Percentiles rank a stretch among this genome's conserved stretches.
These are phyloP conservation scores for Solanum peruvianum DNA, from an alignment of 257 asterid genomes.

Conservation along the genomic window DNA sequence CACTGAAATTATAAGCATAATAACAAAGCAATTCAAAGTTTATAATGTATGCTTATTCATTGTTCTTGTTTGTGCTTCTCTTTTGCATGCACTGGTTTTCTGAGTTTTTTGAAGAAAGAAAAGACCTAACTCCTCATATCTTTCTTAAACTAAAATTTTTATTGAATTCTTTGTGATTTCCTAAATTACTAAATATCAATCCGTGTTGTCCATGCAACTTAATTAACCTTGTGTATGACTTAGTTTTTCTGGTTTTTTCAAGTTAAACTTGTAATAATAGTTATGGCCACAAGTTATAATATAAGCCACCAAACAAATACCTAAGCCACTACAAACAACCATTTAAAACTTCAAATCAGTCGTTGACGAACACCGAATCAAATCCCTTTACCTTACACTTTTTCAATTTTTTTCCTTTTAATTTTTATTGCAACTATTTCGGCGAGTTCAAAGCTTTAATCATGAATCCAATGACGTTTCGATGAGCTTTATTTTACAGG, in stretches of 20 bases:
- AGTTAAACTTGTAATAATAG: not conserved
- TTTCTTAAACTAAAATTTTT: not conserved
- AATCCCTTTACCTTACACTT: no score
- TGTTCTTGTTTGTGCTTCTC: not conserved
- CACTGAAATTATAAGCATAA: conserved; percentile 55
- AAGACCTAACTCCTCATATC: not conserved
- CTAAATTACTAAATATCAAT: not conserved
- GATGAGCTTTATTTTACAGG: no score
- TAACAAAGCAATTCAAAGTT: conserved; percentile 72
- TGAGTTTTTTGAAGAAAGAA: not conserved
- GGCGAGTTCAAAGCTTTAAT: no score
- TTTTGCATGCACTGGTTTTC: not conserved
- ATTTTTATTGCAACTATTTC: no score
- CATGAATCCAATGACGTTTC: no score
- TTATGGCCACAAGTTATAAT: no score
- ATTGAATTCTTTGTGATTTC: not conserved
- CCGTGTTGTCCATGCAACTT: not conserved
- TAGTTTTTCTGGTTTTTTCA: not conserved
- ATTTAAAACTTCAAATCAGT: no score
- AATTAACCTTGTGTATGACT: not conserved
- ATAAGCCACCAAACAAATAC: no score
- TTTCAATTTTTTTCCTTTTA: no score
- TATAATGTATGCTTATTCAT: conserved; percentile 56
- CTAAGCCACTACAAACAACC: no score
- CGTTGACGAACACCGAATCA: no score